These are phyloP conservation scores for Polychaeton citri DNA, from an alignment of 2,329 filamentous ascomycete genomes.

Conservation along the genomic window DNA sequence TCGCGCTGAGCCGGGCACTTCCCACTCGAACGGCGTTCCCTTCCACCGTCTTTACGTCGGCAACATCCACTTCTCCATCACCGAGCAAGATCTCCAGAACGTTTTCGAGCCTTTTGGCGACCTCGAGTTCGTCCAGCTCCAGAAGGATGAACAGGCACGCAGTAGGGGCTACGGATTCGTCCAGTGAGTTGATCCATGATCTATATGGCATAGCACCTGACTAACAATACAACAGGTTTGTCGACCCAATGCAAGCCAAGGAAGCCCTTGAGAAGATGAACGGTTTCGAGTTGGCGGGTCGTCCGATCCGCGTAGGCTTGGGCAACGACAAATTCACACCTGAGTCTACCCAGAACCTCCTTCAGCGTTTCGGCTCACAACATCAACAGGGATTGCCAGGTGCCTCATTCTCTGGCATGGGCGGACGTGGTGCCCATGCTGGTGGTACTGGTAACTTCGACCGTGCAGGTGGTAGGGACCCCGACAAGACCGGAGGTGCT, in stretches of 20 bases:
- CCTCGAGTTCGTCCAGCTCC: slow-evolving; percentile 91
- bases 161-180: slow-evolving; percentile 97
- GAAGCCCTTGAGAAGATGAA: slow-evolving; percentile 99
- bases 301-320: slow-evolving; percentile 94
- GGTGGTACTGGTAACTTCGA: slow-evolving; percentile 69
- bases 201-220: neutral
- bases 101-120: slow-evolving; percentile 97
- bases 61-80: slow-evolving; percentile 99
- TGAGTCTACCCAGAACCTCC: slow-evolving; percentile 83
- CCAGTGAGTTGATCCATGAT: slow-evolving; percentile 53
- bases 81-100: slow-evolving; percentile 85
- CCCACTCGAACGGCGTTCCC: slow-evolving; percentile 69
- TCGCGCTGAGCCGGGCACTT: slow-evolving; percentile 59
- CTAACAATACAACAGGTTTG: slow-evolving; percentile 14
- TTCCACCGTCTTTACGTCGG: slow-evolving; percentile 98
- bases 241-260: slow-evolving; percentile 74
- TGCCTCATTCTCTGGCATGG: slow-evolving; percentile 80
- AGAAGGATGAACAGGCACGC: slow-evolving; percentile 84
- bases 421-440: slow-evolving; percentile 72
- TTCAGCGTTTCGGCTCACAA: slow-evolving; percentile 82
- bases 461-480: slow-evolving; percentile 72
- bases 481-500: slow-evolving; percentile 75
- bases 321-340: slow-evolving; percentile 99
- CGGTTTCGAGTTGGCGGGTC: slow-evolving; percentile 92
- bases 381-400: slow-evolving; percentile 54